A percentile compares a stretch with the other conserved stretches of the same genome.
phyloP scores from a whole-genome alignment of 208 protist genomes.

The Leishmania amazonensis region DNA sequence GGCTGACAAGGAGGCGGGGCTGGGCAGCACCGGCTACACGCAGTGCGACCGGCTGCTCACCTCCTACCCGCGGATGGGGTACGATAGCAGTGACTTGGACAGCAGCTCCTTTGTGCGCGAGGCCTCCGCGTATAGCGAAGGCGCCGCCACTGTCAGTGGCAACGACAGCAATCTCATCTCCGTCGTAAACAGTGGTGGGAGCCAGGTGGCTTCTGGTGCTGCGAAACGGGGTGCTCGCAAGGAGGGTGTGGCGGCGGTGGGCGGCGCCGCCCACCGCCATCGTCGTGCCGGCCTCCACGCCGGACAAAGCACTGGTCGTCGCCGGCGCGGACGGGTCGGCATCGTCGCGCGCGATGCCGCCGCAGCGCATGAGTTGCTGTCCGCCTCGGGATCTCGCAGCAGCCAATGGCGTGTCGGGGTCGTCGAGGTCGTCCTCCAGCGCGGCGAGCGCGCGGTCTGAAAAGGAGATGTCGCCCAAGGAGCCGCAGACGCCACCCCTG shows the following conservation, averaged over 20 bases:
- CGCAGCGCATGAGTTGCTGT: constrained; percentile 15
- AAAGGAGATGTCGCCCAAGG: neutral
- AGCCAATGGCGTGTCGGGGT: neutral
- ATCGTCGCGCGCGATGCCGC: neutral
- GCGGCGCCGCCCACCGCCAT: constrained; percentile 1
- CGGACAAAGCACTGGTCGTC: neutral
- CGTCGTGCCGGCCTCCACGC: constrained; percentile 1
- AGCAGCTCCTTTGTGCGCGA: neutral
- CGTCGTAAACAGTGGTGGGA: neutral
- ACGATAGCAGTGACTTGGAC: constrained; percentile 18
- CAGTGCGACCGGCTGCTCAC: constrained; percentile 3
- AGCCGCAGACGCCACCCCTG: neutral
- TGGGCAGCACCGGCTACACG: constrained; percentile 5
- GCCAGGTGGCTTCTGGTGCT: too few relatives aligned
- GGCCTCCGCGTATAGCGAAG: neutral
- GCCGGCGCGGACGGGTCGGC: neutral
- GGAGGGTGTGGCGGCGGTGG: neutral
- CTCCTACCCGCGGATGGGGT: constrained; percentile 12
- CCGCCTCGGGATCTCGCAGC: neutral
- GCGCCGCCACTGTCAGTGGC: neutral
- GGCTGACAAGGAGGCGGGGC: constrained; percentile 8
- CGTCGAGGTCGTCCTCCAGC: constrained; percentile 1
- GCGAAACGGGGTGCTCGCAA: neutral
- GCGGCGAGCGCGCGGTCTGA: neutral
- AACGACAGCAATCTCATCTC: neutral